These are phyloP conservation scores for Brachypodium distachyon DNA, from an alignment of 202 grass and related monocot genomes.

Conservation along the genomic window DNA sequence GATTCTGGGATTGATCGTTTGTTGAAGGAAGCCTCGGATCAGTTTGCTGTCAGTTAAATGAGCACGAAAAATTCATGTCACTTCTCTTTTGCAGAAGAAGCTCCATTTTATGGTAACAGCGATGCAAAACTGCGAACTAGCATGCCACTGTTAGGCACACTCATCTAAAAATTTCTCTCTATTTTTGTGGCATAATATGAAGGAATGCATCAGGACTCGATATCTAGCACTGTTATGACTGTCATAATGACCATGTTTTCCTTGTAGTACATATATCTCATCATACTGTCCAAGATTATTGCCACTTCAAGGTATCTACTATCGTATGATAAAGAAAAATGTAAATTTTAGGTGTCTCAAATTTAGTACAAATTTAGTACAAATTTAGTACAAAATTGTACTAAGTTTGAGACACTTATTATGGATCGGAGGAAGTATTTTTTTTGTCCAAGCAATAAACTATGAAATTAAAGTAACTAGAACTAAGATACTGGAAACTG, in stretches of 20 bases:
- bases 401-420: too few species aligned
- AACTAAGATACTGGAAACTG: not conserved
- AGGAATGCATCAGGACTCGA: not conserved
- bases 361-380: too few species aligned
- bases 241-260: not conserved
- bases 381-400: too few species aligned
- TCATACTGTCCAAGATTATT: not conserved
- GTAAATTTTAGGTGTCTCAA: too few species aligned
- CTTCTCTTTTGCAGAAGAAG: not conserved
- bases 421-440: too few species aligned
- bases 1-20: not conserved
- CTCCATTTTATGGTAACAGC: not conserved
- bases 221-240: not conserved
- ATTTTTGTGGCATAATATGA: not conserved
- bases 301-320: not conserved
- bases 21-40: not conserved
- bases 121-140: not conserved
- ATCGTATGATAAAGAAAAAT: not conserved
- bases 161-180: not conserved
- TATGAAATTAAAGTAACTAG: not conserved
- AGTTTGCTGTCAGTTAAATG: not conserved
- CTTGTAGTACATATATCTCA: not conserved
- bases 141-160: not conserved
- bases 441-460: not conserved
- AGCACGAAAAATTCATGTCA: not conserved